These are phyloP conservation scores for Sclerotinia borealis DNA, from an alignment of 2,329 filamentous ascomycete genomes.

Conservation along the genomic window DNA sequence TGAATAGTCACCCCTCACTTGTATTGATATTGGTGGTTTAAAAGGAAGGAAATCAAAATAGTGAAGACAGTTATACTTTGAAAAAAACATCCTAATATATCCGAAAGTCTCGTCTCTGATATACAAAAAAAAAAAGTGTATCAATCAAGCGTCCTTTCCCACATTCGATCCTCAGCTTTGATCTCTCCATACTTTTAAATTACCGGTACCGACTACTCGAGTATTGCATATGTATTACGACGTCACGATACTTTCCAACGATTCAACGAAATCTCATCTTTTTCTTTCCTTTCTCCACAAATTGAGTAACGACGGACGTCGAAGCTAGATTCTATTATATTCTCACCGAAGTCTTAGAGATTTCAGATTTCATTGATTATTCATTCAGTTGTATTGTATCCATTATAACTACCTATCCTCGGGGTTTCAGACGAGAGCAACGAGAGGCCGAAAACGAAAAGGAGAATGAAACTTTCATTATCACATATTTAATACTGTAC, in stretches of 20 bases:
- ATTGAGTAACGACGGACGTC: background rate
- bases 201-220: background rate
- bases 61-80: background rate
- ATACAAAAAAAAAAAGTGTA: too few species aligned
- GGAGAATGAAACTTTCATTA: background rate
- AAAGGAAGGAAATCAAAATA: background rate
- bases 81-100: background rate
- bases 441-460: background rate
- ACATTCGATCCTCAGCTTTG: background rate
- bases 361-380: background rate
- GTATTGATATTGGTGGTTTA: background rate
- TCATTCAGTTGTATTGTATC: background rate
- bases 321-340: background rate
- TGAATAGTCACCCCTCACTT: background rate
- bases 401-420: background rate
- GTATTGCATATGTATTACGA: conserved; percentile 2
- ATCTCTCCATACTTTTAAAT: background rate
- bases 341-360: background rate
- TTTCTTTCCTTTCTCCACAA: background rate
- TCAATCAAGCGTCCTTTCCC: background rate
- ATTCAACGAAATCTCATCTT: background rate
- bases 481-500: background rate
- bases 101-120: background rate
- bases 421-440: background rate
- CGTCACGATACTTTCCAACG: background rate